A percentile compares a stretch with the other conserved stretches of the same genome.
Evolutionary conservation across 2,329 filamentous ascomycete species (phyloP).

Genomic region (Tricladium varicosporioides): DNA sequence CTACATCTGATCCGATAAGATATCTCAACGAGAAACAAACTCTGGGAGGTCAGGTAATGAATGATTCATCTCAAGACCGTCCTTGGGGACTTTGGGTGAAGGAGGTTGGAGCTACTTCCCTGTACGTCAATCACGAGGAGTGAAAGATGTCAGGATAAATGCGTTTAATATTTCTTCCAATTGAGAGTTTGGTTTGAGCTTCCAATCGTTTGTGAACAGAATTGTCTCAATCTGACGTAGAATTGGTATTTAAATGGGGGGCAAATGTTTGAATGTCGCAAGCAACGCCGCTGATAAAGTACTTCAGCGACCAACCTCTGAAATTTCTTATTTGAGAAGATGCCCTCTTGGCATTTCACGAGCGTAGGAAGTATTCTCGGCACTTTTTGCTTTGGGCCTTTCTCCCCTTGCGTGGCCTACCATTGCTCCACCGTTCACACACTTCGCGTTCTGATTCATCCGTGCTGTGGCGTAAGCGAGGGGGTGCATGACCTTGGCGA

Average conservation of each 20-base stretch:
- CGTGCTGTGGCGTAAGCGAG: neutral
- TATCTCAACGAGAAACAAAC: slow-evolving; percentile 25
- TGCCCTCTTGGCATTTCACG: slow-evolving; percentile 4
- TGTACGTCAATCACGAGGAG: slow-evolving; percentile 22
- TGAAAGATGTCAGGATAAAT: neutral
- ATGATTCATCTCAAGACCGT: slow-evolving; percentile 28
- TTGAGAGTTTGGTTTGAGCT: no score
- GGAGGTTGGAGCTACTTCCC: slow-evolving; percentile 28
- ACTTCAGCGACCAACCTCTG: neutral
- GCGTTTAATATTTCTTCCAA: neutral
- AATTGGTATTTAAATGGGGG: neutral
- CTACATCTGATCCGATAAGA: slow-evolving; percentile 16
- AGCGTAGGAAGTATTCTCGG: slow-evolving; percentile 1
- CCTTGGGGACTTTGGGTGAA: slow-evolving; percentile 33
- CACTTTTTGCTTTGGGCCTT: neutral
- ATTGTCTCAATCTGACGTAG: no score
- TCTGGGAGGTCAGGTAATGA: slow-evolving; percentile 28
- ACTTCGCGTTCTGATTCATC: neutral
- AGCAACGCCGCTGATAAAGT: neutral
- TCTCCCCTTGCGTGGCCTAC: neutral
- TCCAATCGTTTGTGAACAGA: neutral
- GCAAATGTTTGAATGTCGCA: neutral
- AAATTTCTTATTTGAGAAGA: neutral
- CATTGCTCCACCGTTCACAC: slow-evolving; percentile 6
- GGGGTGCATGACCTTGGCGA: neutral